phyloP scores from a whole-genome alignment of 73 alveolate genomes.

The Diophrys appendiculata region DNA sequence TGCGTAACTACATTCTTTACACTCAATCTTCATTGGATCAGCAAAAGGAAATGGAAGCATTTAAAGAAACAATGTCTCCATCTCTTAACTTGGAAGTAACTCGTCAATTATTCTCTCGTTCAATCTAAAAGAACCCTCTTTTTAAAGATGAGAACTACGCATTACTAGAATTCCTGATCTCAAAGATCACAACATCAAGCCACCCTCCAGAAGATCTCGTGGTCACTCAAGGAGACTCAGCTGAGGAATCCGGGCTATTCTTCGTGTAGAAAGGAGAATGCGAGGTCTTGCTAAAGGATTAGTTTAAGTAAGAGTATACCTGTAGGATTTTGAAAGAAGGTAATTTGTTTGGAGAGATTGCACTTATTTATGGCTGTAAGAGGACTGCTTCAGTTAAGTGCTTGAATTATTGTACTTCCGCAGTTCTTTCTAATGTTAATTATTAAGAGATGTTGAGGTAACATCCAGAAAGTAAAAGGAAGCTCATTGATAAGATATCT shows the following conservation, averaged over 20 bases:
- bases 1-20: conserved; percentile 24
- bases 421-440: conserved; percentile 19
- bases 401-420: conserved; percentile 69
- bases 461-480: neutral
- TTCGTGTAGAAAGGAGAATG: conserved; percentile 30
- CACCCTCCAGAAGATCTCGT: conserved; percentile 54
- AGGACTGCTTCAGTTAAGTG: conserved; percentile 83
- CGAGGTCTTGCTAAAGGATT: conserved; percentile 31
- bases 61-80: conserved; percentile 30
- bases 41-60: conserved; percentile 54
- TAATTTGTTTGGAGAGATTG: conserved; percentile 23
- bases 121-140: conserved; percentile 15
- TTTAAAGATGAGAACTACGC: conserved; percentile 11
- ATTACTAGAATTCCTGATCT: neutral
- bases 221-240: conserved; percentile 53
- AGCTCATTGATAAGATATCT: neutral
- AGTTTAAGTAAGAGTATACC: conserved; percentile 4
- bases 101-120: neutral
- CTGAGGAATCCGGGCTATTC: conserved; percentile 6
- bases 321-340: neutral
- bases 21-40: conserved; percentile 35
- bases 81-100: conserved; percentile 10
- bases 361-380: conserved; percentile 9
- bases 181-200: conserved; percentile 11
- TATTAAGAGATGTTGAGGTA: conserved; percentile 38